These are phyloP conservation scores for Fusarium chuoi DNA, from an alignment of 2,329 filamentous ascomycete genomes.

Conservation along the genomic window DNA sequence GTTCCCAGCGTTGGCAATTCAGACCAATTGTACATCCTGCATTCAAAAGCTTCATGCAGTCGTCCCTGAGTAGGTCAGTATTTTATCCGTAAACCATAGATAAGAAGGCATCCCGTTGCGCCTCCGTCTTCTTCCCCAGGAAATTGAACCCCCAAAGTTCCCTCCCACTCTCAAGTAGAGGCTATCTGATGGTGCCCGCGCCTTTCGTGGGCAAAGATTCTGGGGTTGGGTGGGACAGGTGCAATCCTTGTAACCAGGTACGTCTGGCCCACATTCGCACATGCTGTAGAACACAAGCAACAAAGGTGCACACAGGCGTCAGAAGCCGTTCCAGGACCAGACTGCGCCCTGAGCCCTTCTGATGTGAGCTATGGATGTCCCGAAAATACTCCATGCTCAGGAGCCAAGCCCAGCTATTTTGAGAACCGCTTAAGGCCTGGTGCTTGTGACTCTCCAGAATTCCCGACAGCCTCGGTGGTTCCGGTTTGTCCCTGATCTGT, in stretches of 20 bases:
- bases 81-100: conserved; percentile 22
- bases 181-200: conserved; percentile 37
- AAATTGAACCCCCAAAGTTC: conserved; percentile 27
- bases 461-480: conserved; percentile 29
- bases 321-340: conserved; percentile 27
- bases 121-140: conserved; percentile 6
- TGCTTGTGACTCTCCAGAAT: conserved; percentile 26
- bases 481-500: conserved; percentile 42
- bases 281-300: conserved; percentile 1
- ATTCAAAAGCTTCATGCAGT: conserved; percentile 9
- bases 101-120: conserved; percentile 19
- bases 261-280: conserved; percentile 15
- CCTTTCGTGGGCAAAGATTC: conserved; percentile 31
- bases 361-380: conserved; percentile 18
- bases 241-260: not conserved
- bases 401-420: conserved; percentile 27
- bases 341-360: conserved; percentile 23
- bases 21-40: conserved; percentile 32
- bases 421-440: conserved; percentile 12
- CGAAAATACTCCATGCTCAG: conserved; percentile 8
- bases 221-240: conserved; percentile 37
- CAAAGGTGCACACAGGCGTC: conserved; percentile 25
- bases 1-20: not conserved
- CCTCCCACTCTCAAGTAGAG: conserved; percentile 33
- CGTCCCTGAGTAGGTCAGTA: not conserved